Base-by-base conservation (phyloP, 2,329 filamentous ascomycete genomes). In the Emergomyces pasteurianus region DNA sequence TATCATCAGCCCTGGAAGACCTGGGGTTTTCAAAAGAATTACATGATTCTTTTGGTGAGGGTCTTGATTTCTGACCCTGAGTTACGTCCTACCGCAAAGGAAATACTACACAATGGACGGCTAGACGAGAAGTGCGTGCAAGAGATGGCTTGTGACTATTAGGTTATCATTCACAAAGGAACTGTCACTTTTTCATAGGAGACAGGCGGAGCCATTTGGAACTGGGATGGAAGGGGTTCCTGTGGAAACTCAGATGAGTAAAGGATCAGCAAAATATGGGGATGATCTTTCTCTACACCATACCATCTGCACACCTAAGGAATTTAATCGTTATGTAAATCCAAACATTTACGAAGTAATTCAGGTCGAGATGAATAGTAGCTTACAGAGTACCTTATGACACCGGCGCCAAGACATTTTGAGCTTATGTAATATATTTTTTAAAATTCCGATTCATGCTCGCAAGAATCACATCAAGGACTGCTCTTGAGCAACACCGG, bases 31-130 rank as follows among this genome's bases (percentile, higher is more conserved):
- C 26, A 36, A 42, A 57, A 31, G 52, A 49, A 57, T 40, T n/a
- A 57, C 43, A 60, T 56, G 23, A 42, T 54, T 56, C 59, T 60
- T 12, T 50, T 60, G 21, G 59, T 57, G 46, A 57, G 38, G 40
- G 59, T 60, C 42, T 42, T 57, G 50, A 38, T 47, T 57, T 52
- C 59, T 36, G 50, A 60, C 23, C 38, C 59, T 43, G 26, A n/a
- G 31, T 42, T 53, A 36, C 52, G 59, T 60, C 52, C 59, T 49
- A 47, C 59, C 10, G 59, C 36, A 21, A 60, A 43, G 43, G 50
- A 60, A 34, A 56, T 60, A 3, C 2, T 60, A 43, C 3, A 42
- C 5, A 43, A 40, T 16, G 40, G 54, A 57, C 31, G 54, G 49
- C 49, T 53, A 3, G 49, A 53, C 31, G 49, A 28, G 23, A 53